Percentiles rank a stretch among this genome's conserved stretches.
These are phyloP conservation scores for Umbellularia californica DNA, from an alignment of 164 flowering plant species.

Conservation along the genomic window DNA sequence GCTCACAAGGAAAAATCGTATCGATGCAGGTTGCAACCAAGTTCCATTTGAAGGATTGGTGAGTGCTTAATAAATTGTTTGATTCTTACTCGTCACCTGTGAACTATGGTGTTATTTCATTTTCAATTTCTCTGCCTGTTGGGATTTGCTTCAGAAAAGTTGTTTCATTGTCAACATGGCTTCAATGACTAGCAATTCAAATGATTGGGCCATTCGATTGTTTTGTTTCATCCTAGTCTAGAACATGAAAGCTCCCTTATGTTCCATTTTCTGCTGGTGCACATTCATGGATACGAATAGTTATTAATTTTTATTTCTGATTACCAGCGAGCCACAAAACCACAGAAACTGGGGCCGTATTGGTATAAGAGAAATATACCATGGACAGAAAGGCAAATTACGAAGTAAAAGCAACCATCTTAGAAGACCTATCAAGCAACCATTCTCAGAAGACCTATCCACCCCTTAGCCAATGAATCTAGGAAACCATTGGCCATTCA, in stretches of 20 bases:
- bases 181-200: background rate
- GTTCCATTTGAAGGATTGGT: conserved; percentile 4
- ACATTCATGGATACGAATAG: too few species aligned
- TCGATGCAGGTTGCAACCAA: conserved; percentile 6
- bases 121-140: background rate
- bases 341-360: too few species aligned
- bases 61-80: conserved; percentile 2
- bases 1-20: background rate
- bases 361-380: too few species aligned
- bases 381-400: too few species aligned
- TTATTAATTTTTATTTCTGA: too few species aligned
- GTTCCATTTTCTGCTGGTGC: background rate
- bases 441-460: too few species aligned
- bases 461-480: too few species aligned
- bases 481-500: too few species aligned
- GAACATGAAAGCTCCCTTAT: background rate
- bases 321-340: too few species aligned
- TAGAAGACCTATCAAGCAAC: too few species aligned
- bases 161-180: background rate
- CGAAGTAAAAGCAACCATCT: too few species aligned
- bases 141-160: conserved; percentile 2
- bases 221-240: background rate
- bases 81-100: background rate
- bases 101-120: background rate
- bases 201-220: background rate